These are phyloP conservation scores for Prunus padus DNA, from an alignment of 306 rosid genomes.

Conservation along the genomic window DNA sequence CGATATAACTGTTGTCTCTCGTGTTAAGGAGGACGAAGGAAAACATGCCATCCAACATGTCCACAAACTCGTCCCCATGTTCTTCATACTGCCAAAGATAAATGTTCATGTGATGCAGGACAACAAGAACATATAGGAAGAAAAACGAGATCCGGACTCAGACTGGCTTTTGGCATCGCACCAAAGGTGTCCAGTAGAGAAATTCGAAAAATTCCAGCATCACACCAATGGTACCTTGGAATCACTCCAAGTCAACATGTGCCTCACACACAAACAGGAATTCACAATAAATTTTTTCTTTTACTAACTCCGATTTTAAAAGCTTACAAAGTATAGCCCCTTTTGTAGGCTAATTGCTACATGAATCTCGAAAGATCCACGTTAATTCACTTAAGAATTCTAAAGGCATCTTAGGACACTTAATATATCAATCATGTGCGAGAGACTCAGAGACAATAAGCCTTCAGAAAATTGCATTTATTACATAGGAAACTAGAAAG, in stretches of 20 bases:
- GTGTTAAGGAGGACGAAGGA: slow-evolving; percentile 94
- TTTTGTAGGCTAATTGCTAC: not conserved
- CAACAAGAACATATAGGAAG: no score
- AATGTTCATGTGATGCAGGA: not conserved
- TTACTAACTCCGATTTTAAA: not conserved
- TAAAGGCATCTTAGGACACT: not conserved
- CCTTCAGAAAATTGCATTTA: no score
- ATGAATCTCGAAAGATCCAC: not conserved
- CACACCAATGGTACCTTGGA: not conserved
- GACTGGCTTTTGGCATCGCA: no score
- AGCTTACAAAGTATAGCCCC: not conserved
- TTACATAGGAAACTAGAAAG: not conserved
- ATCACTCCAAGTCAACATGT: not conserved
- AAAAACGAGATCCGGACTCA: no score
- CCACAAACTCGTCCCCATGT: slow-evolving; percentile 83
- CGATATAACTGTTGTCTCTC: slow-evolving; percentile 69
- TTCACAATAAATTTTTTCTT: not conserved
- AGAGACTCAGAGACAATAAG: no score
- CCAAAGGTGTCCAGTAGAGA: no score
- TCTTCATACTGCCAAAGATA: slow-evolving; percentile 79
- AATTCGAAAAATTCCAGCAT: no score
- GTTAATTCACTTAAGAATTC: not conserved
- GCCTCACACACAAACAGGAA: not conserved
- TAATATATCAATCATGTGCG: no score
- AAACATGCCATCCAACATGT: slow-evolving; percentile 97